Evolutionary conservation across 106 monocot species (phyloP).

Genomic region (Platanthera zijinensis): DNA sequence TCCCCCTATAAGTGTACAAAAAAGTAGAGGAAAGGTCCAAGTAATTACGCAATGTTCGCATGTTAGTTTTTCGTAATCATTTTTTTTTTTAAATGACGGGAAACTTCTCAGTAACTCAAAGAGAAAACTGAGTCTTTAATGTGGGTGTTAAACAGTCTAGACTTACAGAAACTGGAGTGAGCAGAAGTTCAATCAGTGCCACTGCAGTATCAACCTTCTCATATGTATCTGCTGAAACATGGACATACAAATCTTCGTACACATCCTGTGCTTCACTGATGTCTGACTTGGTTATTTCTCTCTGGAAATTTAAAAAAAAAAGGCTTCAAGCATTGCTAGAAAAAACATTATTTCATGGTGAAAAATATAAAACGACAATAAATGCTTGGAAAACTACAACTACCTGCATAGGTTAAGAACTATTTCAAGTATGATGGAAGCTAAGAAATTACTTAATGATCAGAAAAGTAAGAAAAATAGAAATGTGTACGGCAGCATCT

Average conservation of each 20-base stretch:
- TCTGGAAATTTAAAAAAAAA: slow-evolving; percentile 23
- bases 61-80: no score
- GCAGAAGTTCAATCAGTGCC: slow-evolving; percentile 68
- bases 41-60: no score
- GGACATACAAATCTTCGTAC: slow-evolving; percentile 68
- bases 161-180: slow-evolving; percentile 71
- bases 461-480: no score
- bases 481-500: no score
- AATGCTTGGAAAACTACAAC: not conserved
- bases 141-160: not conserved
- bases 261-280: slow-evolving; percentile 32
- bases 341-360: no score
- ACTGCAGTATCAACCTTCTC: slow-evolving; percentile 94
- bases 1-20: no score
- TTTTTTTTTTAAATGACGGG: not conserved
- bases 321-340: not conserved
- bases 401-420: not conserved
- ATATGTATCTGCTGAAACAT: slow-evolving; percentile 71
- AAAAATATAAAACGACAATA: no score
- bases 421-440: not conserved
- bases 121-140: not conserved
- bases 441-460: not conserved
- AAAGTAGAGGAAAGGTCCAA: no score
- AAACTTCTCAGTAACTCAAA: slow-evolving; percentile 7
- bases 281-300: slow-evolving; percentile 68